Percentiles rank a stretch among this genome's conserved stretches.
These are phyloP conservation scores for Tarenaya hassleriana DNA, from an alignment of 345 rosid species.

Conservation along the genomic window DNA sequence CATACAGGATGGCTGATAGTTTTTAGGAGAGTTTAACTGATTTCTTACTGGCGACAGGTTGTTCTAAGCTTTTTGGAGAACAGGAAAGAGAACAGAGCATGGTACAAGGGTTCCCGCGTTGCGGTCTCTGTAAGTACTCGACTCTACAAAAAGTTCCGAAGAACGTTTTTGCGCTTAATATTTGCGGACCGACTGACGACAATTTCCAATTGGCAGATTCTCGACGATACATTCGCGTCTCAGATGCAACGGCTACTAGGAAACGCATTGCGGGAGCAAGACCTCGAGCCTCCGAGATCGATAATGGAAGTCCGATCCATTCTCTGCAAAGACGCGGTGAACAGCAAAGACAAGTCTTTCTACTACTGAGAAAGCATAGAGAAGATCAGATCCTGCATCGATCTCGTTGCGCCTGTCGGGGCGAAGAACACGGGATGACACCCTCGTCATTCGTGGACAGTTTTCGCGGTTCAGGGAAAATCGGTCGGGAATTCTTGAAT, in stretches of 20 bases:
- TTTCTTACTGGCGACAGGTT: too few species aligned
- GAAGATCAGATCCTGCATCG: background rate
- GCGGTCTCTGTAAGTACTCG: constrained; percentile 65
- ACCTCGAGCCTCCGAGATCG: constrained; percentile 88
- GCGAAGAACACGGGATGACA: too few species aligned
- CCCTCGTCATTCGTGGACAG: too few species aligned
- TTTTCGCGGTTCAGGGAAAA: too few species aligned
- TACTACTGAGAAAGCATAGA: constrained; percentile 34
- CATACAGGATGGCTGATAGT: too few species aligned
- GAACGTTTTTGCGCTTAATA: too few species aligned
- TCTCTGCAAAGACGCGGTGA: constrained; percentile 80
- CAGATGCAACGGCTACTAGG: constrained; percentile 94
- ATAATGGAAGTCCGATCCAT: constrained; percentile 86
- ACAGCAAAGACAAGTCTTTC: constrained; percentile 58
- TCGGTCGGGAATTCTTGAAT: too few species aligned
- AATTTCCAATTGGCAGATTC: constrained; percentile 42
- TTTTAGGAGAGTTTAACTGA: too few species aligned
- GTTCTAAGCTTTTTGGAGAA: constrained; percentile 84
- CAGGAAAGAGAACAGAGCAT: constrained; percentile 89
- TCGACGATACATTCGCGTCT: constrained; percentile 91
- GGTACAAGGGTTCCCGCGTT: constrained; percentile 88
- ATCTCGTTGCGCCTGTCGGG: too few species aligned
- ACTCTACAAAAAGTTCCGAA: too few species aligned
- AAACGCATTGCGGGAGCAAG: constrained; percentile 72
- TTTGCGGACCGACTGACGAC: too few species aligned